Conservation (phyloP, 78 protist species). For the Guillardia theta region DNA sequence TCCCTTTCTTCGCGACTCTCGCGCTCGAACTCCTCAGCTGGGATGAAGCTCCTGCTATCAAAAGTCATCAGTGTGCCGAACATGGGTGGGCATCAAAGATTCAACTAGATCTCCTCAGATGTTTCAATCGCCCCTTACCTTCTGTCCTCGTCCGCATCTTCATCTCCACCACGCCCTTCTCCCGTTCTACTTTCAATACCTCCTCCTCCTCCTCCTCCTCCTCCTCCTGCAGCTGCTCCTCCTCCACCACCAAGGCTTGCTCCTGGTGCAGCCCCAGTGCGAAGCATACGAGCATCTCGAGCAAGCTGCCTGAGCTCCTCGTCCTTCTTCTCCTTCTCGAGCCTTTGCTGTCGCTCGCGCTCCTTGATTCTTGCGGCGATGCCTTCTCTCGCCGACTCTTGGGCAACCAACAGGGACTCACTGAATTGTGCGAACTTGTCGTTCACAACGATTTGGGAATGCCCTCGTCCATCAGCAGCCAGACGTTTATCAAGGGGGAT, state of each 20-base stretch:
- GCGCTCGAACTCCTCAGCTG: neutral
- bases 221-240: neutral
- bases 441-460: constrained; percentile 34
- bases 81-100: too few relatives aligned
- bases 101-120: too few relatives aligned
- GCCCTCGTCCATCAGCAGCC: constrained; percentile 95
- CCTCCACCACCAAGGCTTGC: neutral
- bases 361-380: neutral
- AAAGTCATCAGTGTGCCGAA: too few relatives aligned
- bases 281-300: constrained; percentile 43
- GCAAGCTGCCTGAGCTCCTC: constrained; percentile 65
- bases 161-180: neutral
- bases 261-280: neutral
- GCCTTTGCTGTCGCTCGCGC: constrained; percentile 55
- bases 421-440: constrained; percentile 57
- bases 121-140: constrained; percentile 34
- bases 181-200: neutral
- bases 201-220: neutral
- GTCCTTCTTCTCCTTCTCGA: constrained; percentile 77
- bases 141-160: neutral
- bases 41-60: neutral
- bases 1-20: neutral
- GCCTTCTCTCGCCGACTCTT: constrained; percentile 82
- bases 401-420: constrained; percentile 90
- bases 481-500: constrained; percentile 96